Percentiles rank a stretch among this genome's conserved stretches.
phyloP scores from a whole-genome alignment of 139 green algal species.

The Volvox reticuliferus region DNA sequence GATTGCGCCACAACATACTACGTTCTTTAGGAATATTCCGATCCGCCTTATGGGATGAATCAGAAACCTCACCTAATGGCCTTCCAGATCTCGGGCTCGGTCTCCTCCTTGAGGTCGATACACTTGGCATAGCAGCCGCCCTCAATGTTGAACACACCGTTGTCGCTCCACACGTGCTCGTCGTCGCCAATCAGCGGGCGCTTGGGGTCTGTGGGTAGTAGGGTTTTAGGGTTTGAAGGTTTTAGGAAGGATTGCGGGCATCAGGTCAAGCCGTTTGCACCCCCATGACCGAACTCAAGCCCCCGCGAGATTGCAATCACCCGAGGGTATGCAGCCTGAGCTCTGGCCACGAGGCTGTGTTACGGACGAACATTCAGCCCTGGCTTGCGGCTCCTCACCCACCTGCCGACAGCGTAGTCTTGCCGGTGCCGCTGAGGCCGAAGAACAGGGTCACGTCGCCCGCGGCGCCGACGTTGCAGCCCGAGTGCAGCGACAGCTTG shows the following conservation, averaged over 20 bases:
- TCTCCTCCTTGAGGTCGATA: slow-evolving; percentile 72
- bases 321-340: too few relatives aligned
- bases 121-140: slow-evolving; percentile 97
- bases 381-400: background rate
- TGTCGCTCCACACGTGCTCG: slow-evolving; percentile 92
- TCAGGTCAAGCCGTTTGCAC: too few relatives aligned
- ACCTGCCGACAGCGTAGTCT: slow-evolving; percentile 80
- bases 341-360: too few relatives aligned
- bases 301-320: too few relatives aligned
- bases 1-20: too few relatives aligned
- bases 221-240: too few relatives aligned
- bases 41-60: too few relatives aligned
- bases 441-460: slow-evolving; percentile 90
- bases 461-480: slow-evolving; percentile 85
- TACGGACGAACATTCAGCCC: background rate
- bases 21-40: too few relatives aligned
- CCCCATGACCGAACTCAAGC: too few relatives aligned
- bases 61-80: slow-evolving; percentile 82
- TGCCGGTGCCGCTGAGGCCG: slow-evolving; percentile 86
- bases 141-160: slow-evolving; percentile 96
- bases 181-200: slow-evolving; percentile 94
- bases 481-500: slow-evolving; percentile 92
- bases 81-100: slow-evolving; percentile 94
- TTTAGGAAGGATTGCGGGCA: too few relatives aligned
- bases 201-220: slow-evolving; percentile 75